Evolutionary conservation across 2,329 filamentous ascomycete species (phyloP), one percentile per base, ranked within the genome.

Genomic region (Orbilia blumenaviensis): DNA sequence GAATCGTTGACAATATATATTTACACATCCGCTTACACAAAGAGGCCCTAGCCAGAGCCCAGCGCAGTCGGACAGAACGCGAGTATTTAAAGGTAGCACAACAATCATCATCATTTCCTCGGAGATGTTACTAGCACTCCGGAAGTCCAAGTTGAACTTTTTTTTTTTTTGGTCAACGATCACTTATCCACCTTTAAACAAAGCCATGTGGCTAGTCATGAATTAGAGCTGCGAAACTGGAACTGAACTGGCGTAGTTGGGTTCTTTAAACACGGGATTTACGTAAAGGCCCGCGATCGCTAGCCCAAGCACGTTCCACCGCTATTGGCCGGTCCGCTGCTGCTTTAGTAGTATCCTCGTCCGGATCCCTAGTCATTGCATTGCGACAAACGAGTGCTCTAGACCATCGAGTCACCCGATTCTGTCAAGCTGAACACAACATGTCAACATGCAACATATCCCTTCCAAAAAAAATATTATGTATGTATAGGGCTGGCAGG

Each of bases 221-320:
- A 42, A 32, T 44, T 16, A 38, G n/a, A n/a, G n/a, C n/a, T n/a
- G n/a, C n/a, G n/a, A n/a, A n/a, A n/a, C n/a, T n/a, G n/a, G 18
- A 54, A 38, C 29, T 56, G 29, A 56, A 56, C 52, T 34, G 52
- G 64, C 64, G 52, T 36, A 50, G 56, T 48, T 34, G 21, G 10
- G 14, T 10, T 34, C 14, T 14, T 18, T 48, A 25, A 42, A 25
- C 14, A 66, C 68, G 68, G 61, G 61, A 66, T 60, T 73, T 73
- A 73, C 68, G 68, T 73, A 73, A 73, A 64, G 18, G 54, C 61
- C 66, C 66, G 66, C 66, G 36, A 64, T 27, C 41, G 29, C 36
- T 56, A 66, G 54, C 32, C n/a, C 44, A 63, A 63, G 46, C 68
- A 66, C 63, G 56, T 67, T 56, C 46, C 21, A 32, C 48, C 25